Base-by-base conservation (phyloP, 352 stramenopile genomes). In the Peronosclerospora sorghi region DNA sequence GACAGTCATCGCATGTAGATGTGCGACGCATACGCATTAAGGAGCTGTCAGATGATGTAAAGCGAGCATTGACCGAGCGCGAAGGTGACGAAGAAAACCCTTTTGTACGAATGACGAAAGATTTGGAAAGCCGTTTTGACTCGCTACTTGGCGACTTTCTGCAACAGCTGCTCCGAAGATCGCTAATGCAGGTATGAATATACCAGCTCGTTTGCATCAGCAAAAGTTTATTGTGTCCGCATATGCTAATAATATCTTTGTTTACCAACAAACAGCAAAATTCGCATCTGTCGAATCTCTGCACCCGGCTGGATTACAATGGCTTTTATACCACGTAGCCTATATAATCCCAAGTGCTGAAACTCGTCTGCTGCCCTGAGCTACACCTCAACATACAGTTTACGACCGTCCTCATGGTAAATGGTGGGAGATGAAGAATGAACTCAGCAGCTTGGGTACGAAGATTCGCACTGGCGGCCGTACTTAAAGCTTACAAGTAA, bases 131-230 rank as follows among this genome's bases (percentile, higher is more conserved):
- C 32, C 77, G 90, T 15, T 95, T 96, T 36, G 77, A 95, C 46
- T 83, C 80, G 19, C 60, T 94, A 14, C 63, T 95, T 14, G 59
- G 57, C 6, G 73, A 94, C 29, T 95, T 96, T 32, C 93, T 96
- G 81, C 72, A 86, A 46, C 70, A 94, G 61, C 51, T 96, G 35
- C 49, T 90, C 23, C 71, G 67, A n/a, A 69, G 79, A 8, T 94
- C 81, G 10, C 62, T 81, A 14, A 45, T 91, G 10, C 76, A 94
- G 76, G 81, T 94, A 56, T 15, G 42, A n/a, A 38, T 13, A 9
- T 40, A 17, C 5, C 4, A 19, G 14, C 41, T 14, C 10, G 40
- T 32, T 18, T 44, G 5, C n/a, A 32, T 7, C 39, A 8, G 8
- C 18, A 9, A 48, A 15, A 35, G 5, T 34, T 10, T 10, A 8